Conservation (phyloP, 352 stramenopile genomes). For the Albugo candida region DNA sequence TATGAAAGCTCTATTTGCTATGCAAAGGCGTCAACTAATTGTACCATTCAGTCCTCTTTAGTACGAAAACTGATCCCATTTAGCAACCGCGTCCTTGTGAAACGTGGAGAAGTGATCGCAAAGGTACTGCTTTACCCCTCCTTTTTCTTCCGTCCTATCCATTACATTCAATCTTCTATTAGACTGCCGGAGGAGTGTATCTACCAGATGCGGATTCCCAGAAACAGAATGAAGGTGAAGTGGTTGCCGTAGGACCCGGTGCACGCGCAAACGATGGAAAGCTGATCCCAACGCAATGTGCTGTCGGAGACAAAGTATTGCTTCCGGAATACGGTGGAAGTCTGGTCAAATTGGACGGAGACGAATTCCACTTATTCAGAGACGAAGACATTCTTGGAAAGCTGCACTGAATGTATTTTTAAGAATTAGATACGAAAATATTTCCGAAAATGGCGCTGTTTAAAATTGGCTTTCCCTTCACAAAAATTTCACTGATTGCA, state of each 20-base stretch:
- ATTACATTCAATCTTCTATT: neutral
- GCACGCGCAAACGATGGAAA: slow-evolving; percentile 75
- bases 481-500: slow-evolving; percentile 79
- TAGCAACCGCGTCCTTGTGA: slow-evolving; percentile 89
- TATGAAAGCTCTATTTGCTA: too few relatives aligned
- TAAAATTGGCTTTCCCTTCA: slow-evolving; percentile 8
- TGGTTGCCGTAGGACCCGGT: slow-evolving; percentile 87
- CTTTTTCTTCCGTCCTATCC: neutral
- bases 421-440: neutral
- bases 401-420: slow-evolving; percentile 48
- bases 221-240: slow-evolving; percentile 87
- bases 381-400: slow-evolving; percentile 96
- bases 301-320: slow-evolving; percentile 88
- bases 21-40: too few relatives aligned
- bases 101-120: slow-evolving; percentile 79
- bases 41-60: slow-evolving; percentile 12
- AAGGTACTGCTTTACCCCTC: slow-evolving; percentile 18
- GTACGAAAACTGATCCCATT: slow-evolving; percentile 84
- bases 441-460: neutral
- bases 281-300: slow-evolving; percentile 73
- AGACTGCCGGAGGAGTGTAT: slow-evolving; percentile 89
- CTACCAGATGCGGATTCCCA: slow-evolving; percentile 83
- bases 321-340: slow-evolving; percentile 92
- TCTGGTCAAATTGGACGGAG: slow-evolving; percentile 80
- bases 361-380: slow-evolving; percentile 89